phyloP scores from a whole-genome alignment of 176 grass and related monocot genomes.

The Zoysia japonica region DNA sequence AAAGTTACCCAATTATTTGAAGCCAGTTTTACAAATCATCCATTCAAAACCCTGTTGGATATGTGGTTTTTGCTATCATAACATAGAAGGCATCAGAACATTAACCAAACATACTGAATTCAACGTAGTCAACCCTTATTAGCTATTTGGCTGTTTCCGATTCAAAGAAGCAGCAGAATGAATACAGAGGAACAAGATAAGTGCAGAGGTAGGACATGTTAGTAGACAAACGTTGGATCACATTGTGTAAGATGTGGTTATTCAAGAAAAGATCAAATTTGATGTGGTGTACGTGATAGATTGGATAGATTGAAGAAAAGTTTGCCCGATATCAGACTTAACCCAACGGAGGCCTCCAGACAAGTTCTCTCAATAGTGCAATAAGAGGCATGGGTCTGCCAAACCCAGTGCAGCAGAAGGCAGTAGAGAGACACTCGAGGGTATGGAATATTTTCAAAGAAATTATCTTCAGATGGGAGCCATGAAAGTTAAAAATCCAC shows the following conservation, averaged over 20 bases:
- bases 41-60: slow-evolving; percentile 5
- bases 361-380: neutral
- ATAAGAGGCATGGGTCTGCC: neutral
- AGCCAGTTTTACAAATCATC: neutral
- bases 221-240: neutral
- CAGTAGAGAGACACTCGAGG: neutral
- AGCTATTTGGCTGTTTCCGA: neutral
- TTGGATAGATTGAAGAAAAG: neutral
- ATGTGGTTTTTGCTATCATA: neutral
- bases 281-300: neutral
- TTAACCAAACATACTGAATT: neutral
- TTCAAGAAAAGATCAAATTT: neutral
- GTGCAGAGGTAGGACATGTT: neutral
- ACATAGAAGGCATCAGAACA: neutral
- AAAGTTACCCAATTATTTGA: neutral
- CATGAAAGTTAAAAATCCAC: neutral
- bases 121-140: neutral
- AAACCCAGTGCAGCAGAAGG: neutral
- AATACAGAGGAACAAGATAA: neutral
- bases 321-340: neutral
- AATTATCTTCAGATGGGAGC: neutral
- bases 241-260: neutral
- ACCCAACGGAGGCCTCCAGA: neutral
- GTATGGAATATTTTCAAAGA: neutral
- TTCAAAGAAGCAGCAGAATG: slow-evolving; percentile 2